Evolutionary conservation across 345 rosid species (phyloP), one percentile per base, ranked within the genome.

Genomic region (Citrus mangshanensis): DNA sequence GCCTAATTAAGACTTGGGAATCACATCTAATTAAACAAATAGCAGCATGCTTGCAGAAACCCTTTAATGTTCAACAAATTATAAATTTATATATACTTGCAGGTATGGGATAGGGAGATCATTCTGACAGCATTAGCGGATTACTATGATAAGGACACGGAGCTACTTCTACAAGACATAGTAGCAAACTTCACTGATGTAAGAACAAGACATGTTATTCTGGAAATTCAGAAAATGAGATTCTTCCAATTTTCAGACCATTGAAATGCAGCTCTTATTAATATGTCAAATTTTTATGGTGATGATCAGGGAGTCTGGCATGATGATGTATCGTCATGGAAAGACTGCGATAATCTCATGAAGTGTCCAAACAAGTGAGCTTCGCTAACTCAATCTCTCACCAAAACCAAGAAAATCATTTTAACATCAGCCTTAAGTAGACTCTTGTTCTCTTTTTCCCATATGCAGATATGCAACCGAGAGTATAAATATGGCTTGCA

Each of bases 101-200:
- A 95, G 98, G 97, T 95, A 30, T 95, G 98, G 99, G 98, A 95
- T 22, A 91, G 96, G 87, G 98, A 95, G 83, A 92, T 95, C 55
- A 85, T 95, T 55, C 93, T 90, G 3, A 87, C 93, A 64, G 95
- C 99, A 78, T 83, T 90, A 1, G 81, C 84, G 66, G 97, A 93
- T 70, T 91, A 85, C 84, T 90, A 95, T 19, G 92, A 88, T 22
- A 90, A 92, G 59, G 87, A 95, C 84, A 78, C 89, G 91, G 89
- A 86, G 76, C 92, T 87, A 70, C 97, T 92, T 77, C 92, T 87
- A 77, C 76, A 89, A 80, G 89, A 91, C 81, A 89, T 93, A 6
- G 90, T 82, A 58, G 81, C 84, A 28, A 93, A 95, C 88, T 82
- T 90, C 82, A 93, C 98, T 30, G 87, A 88, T 79, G 99, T 95